A percentile compares a stretch with the other conserved stretches of the same genome.
Evolutionary conservation across 805 yeast species (phyloP).

Genomic region (Hanseniaspora meyeri): DNA sequence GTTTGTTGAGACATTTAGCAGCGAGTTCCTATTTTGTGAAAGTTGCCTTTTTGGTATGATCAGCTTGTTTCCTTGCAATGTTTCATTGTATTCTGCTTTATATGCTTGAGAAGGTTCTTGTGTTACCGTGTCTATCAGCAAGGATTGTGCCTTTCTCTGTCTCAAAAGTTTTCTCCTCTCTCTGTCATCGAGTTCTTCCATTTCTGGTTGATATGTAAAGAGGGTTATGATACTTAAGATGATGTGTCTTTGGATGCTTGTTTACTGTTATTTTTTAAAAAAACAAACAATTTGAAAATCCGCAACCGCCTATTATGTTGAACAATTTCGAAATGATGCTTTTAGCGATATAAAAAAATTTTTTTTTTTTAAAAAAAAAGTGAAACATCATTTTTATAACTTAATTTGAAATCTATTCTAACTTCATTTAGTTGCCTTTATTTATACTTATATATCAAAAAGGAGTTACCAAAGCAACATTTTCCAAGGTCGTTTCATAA

Average conservation of each 20-base stretch:
- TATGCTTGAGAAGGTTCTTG: conserved; percentile 11
- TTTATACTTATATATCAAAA: conserved; percentile 17
- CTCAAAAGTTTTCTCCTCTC: neutral
- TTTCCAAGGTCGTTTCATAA: conserved; percentile 52
- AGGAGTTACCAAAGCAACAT: conserved; percentile 37
- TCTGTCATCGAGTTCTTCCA: neutral
- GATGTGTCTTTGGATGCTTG: no score
- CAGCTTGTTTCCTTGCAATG: neutral
- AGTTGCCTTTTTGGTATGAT: conserved; percentile 9
- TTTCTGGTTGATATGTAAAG: neutral
- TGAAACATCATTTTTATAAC: neutral
- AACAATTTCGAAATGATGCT: neutral
- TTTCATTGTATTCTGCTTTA: neutral
- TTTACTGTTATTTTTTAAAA: neutral
- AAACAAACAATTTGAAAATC: neutral
- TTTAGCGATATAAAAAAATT: neutral
- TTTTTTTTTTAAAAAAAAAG: neutral
- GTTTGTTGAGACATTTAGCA: neutral
- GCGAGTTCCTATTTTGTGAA: conserved; percentile 10
- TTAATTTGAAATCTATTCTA: conserved; percentile 16
- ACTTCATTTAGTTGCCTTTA: no score
- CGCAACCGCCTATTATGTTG: neutral
- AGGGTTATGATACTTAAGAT: neutral
- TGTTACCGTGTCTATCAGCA: conserved; percentile 3
- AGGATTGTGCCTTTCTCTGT: conserved; percentile 7